Percentiles rank a stretch among this genome's conserved stretches.
Conservation (phyloP, 2,329 filamentous ascomycete genomes). For the Colletotrichum falcatum region DNA sequence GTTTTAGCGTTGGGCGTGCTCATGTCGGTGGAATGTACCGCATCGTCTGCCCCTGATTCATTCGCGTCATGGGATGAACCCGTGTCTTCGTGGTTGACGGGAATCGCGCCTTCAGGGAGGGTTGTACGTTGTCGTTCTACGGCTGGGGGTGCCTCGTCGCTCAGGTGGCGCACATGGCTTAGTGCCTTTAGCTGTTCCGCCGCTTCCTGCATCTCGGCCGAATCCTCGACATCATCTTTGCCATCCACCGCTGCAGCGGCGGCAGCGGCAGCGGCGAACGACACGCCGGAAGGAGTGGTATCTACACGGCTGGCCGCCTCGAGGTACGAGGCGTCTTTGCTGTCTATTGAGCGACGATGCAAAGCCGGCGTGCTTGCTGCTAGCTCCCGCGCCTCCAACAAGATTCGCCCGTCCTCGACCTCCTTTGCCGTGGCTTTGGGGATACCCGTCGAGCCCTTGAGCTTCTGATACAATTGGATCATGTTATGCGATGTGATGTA, state of each 20-base stretch:
- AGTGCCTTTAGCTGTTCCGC: slow-evolving; percentile 75
- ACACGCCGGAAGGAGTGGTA: slow-evolving; percentile 18
- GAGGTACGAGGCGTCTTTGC: slow-evolving; percentile 36
- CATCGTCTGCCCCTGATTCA: slow-evolving; percentile 57
- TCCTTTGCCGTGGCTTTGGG: slow-evolving; percentile 62
- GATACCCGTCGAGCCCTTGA: slow-evolving; percentile 62
- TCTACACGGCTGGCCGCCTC: slow-evolving; percentile 34
- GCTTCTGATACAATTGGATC: slow-evolving; percentile 71
- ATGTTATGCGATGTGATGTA: slow-evolving; percentile 76
- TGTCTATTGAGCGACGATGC: slow-evolving; percentile 40
- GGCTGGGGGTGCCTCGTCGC: slow-evolving; percentile 47
- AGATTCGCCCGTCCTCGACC: slow-evolving; percentile 67
- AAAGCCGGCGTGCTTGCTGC: slow-evolving; percentile 53
- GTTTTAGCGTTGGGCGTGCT: slow-evolving; percentile 52
- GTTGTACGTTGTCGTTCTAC: slow-evolving; percentile 52
- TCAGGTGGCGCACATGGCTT: slow-evolving; percentile 67
- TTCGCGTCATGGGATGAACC: slow-evolving; percentile 55
- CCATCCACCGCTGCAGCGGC: slow-evolving; percentile 46
- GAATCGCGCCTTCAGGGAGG: slow-evolving; percentile 53
- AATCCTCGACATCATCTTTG: slow-evolving; percentile 68
- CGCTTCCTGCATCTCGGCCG: slow-evolving; percentile 77
- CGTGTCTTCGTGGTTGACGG: slow-evolving; percentile 55
- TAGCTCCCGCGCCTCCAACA: slow-evolving; percentile 65
- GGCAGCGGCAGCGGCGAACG: slow-evolving; percentile 36
- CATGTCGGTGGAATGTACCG: slow-evolving; percentile 49